Percentiles rank a stretch among this genome's conserved stretches.
Conservation (phyloP, 768 basidiomycete genomes). For the Trametes sanguinea region DNA sequence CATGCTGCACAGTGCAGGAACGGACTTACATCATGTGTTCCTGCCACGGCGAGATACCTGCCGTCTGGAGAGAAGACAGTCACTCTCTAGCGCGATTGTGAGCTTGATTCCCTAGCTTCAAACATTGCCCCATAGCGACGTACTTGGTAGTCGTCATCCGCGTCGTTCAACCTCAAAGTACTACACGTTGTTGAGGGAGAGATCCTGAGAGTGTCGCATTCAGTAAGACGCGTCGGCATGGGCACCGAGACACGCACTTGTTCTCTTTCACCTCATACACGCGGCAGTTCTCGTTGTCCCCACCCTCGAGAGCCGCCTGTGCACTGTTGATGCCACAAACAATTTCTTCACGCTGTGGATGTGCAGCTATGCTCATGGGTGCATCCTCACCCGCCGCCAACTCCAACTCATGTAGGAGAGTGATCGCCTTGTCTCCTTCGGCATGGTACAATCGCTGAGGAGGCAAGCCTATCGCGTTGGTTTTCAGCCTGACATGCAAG, state of each 20-base stretch:
- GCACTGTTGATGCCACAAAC: slow-evolving; percentile 90
- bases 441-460: slow-evolving; percentile 70
- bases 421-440: slow-evolving; percentile 50
- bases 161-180: slow-evolving; percentile 61
- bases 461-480: not conserved
- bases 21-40: slow-evolving; percentile 62
- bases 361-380: slow-evolving; percentile 91
- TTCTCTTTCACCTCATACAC: slow-evolving; percentile 59
- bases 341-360: slow-evolving; percentile 56
- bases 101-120: not conserved
- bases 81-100: slow-evolving; percentile 66
- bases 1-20: not conserved
- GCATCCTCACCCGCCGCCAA: slow-evolving; percentile 85
- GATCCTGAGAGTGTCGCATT: slow-evolving; percentile 45
- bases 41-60: slow-evolving; percentile 67
- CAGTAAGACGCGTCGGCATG: not conserved
- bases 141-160: slow-evolving; percentile 84
- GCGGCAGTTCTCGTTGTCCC: slow-evolving; percentile 85
- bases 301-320: slow-evolving; percentile 56
- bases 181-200: slow-evolving; percentile 49
- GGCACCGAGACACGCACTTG: slow-evolving; percentile 45
- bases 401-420: slow-evolving; percentile 67
- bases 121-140: slow-evolving; percentile 17
- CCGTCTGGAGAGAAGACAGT: slow-evolving; percentile 77
- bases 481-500: not conserved